A percentile compares a stretch with the other conserved stretches of the same genome.
These are phyloP conservation scores for Cordyceps cicadae DNA, from an alignment of 2,329 filamentous ascomycete species.

Conservation along the genomic window DNA sequence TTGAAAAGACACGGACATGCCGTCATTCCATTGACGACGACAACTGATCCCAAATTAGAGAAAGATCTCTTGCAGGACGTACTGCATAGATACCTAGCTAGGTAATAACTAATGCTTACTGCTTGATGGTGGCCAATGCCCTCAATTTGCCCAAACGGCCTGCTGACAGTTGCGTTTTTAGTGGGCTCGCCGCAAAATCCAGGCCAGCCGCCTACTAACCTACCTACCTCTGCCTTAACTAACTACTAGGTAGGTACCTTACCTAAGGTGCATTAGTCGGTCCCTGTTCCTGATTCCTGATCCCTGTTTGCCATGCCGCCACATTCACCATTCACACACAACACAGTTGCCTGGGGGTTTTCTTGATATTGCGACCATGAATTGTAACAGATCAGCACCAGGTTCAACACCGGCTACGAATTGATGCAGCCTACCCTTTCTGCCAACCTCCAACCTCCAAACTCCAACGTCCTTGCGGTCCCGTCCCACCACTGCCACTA, in stretches of 20 bases:
- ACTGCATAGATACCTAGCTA: no score
- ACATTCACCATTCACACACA: neutral
- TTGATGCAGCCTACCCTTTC: no score
- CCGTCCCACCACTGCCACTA: neutral
- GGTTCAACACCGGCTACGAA: no score
- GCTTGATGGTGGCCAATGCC: neutral
- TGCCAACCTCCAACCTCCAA: no score
- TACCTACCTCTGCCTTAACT: no score
- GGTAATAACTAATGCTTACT: no score
- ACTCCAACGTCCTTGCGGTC: neutral
- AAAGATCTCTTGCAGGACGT: neutral
- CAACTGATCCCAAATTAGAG: neutral
- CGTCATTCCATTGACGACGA: neutral
- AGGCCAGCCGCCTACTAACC: neutral
- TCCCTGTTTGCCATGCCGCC: conserved; percentile 7
- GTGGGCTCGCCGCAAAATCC: conserved; percentile 5
- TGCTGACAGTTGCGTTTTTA: neutral
- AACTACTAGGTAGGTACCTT: no score
- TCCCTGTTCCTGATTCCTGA: no score
- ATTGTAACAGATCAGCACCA: no score
- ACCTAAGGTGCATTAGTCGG: no score
- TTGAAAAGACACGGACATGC: neutral
- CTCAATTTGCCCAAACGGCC: no score
- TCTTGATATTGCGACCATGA: neutral
- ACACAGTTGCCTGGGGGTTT: neutral